Conservation (phyloP, 768 basidiomycete genomes). For the Pisolithus marmoratus region DNA sequence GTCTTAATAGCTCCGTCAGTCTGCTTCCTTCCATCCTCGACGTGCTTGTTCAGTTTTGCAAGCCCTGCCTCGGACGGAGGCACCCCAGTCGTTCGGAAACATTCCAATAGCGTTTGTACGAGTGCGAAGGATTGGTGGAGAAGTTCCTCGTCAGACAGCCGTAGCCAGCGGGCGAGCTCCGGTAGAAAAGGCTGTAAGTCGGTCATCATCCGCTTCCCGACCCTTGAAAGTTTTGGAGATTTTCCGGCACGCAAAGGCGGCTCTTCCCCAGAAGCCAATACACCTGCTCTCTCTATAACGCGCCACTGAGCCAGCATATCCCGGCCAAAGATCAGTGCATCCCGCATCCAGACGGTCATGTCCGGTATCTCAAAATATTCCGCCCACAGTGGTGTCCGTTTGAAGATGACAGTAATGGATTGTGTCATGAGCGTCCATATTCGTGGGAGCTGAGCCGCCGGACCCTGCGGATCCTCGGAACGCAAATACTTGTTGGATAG, state of each 20-base stretch:
- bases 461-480: slow-evolving; percentile 36
- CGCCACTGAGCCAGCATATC: slow-evolving; percentile 80
- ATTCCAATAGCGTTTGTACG: slow-evolving; percentile 69
- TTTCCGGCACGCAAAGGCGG: slow-evolving; percentile 21
- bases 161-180: slow-evolving; percentile 81
- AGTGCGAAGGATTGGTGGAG: slow-evolving; percentile 85
- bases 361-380: slow-evolving; percentile 68
- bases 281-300: slow-evolving; percentile 64
- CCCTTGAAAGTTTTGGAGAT: slow-evolving; percentile 45
- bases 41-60: slow-evolving; percentile 60
- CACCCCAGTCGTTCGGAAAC: slow-evolving; percentile 61
- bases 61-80: slow-evolving; percentile 52
- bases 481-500: slow-evolving; percentile 49
- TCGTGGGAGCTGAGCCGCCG: slow-evolving; percentile 51
- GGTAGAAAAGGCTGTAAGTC: slow-evolving; percentile 74
- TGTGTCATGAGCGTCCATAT: slow-evolving; percentile 83
- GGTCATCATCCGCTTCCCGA: slow-evolving; percentile 70
- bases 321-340: slow-evolving; percentile 88
- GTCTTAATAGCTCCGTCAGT: slow-evolving; percentile 43
- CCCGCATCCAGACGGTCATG: slow-evolving; percentile 98
- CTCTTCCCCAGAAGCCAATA: slow-evolving; percentile 17
- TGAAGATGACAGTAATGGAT: slow-evolving; percentile 80
- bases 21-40: slow-evolving; percentile 53
- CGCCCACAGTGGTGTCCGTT: slow-evolving; percentile 79
- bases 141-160: slow-evolving; percentile 88